Evolutionary conservation across 257 asterid species (phyloP), one percentile per base, ranked within the genome.

Genomic region (Capsicum baccatum): DNA sequence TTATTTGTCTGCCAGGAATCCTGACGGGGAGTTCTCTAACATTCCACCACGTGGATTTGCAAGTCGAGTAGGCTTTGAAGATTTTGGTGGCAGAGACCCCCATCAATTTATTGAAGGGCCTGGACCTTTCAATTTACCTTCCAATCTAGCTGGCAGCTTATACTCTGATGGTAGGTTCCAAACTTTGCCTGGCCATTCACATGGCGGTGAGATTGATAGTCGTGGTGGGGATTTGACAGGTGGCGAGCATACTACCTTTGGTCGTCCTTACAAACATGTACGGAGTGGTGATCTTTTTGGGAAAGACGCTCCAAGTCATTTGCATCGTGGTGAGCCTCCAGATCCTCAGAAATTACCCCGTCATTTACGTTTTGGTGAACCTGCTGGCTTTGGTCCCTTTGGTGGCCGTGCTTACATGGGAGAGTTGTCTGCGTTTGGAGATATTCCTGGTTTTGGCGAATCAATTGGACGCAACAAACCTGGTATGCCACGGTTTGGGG

Each of bases 71-170:
- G 89, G 91, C 37, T 85, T 91, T 71, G 91, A 89, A 82, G 94
- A 92, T 89, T 35, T 83, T 82, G 91, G 88, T 85, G 91, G 91
- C 83, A 87, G 92, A 87, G 94, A 90, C 57, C 88, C 88, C 58
- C 90, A 37, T 57, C 83, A 93, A 85, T 91, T 89, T 87, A 92
- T 91, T 85, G 97, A 93, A 85, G 95, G 94, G 85, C 82, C 94
- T 39, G 89, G 91, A 84, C 85, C 92, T 56, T 92, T 80, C 79
- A 89, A 87, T 84, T 86, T 71, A 70, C 91, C 93, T 83, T 80
- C 92, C 55, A 93, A 91, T 83, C 86, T 85, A 42, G 89, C 56
- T 64, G 95, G 93, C n/a, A 89, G 89, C 88, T 88, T 92, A 73
- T 86, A 89, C 79, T 92, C 79, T 85, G 94, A 91, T 62, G 87